These are phyloP conservation scores for Adansonia gregorii DNA, from an alignment of 441 rosid genomes.

Conservation along the genomic window DNA sequence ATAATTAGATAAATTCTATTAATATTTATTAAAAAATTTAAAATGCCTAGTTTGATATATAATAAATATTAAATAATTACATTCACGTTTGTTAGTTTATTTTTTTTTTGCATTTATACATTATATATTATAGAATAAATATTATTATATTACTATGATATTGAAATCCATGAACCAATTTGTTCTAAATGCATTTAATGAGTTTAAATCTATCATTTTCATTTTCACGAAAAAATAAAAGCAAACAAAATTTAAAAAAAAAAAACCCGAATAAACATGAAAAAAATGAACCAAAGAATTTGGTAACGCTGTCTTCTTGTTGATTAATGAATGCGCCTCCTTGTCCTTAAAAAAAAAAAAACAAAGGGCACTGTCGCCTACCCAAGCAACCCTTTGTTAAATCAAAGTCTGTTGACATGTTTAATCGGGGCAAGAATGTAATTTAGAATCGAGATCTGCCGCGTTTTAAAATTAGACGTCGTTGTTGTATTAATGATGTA, in stretches of 20 bases:
- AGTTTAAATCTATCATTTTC: background rate
- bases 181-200: background rate
- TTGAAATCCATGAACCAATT: background rate
- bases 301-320: background rate
- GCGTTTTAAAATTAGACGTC: slow-evolving; percentile 19
- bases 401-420: background rate
- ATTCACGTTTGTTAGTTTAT: too few relatives aligned
- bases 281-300: background rate
- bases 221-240: too few relatives aligned
- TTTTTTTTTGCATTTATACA: too few relatives aligned
- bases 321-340: background rate
- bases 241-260: too few relatives aligned
- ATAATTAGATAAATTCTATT: too few relatives aligned
- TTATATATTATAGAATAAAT: too few relatives aligned
- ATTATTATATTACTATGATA: too few relatives aligned
- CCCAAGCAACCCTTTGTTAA: background rate
- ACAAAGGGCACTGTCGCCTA: background rate
- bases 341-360: background rate
- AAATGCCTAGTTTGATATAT: too few relatives aligned
- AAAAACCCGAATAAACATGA: background rate
- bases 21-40: too few relatives aligned
- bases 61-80: too few relatives aligned
- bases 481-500: slow-evolving; percentile 10
- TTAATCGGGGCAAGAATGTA: background rate
- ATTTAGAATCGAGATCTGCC: slow-evolving; percentile 17